A percentile compares a stretch with the other conserved stretches of the same genome.
These are phyloP conservation scores for Fraxinus sp. DNA, from an alignment of 305 asterid genomes.

Conservation along the genomic window DNA sequence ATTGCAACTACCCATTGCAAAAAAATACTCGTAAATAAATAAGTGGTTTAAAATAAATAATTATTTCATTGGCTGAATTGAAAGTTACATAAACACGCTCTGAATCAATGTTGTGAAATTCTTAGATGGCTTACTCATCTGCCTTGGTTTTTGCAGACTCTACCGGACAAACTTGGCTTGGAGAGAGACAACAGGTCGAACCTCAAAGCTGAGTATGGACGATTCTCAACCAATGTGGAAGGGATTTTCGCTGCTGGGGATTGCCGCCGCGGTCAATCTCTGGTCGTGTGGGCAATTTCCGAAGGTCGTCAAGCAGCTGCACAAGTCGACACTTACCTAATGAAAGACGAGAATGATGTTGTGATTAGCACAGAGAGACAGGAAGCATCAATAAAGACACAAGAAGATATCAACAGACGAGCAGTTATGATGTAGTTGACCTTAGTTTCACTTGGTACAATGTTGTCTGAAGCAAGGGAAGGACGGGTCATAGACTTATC, in stretches of 20 bases:
- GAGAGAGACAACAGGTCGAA: constrained; percentile 81
- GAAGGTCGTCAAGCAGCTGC: constrained; percentile 99
- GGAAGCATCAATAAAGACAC: constrained; percentile 29
- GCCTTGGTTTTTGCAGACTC: constrained; percentile 42
- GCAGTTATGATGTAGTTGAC: constrained; percentile 47
- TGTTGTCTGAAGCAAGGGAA: neutral
- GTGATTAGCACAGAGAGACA: constrained; percentile 7
- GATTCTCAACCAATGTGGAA: constrained; percentile 72
- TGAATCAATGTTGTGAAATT: neutral
- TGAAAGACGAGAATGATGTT: constrained; percentile 34
- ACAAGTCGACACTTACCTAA: constrained; percentile 72
- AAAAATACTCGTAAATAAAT: too few species aligned
- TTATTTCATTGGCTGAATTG: neutral
- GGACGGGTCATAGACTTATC: neutral
- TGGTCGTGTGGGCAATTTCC: constrained; percentile 95
- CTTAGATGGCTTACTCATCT: neutral
- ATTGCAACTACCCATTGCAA: too few species aligned
- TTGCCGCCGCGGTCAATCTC: constrained; percentile 93
- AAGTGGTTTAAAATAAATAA: neutral
- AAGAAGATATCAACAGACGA: constrained; percentile 48
- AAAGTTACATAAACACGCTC: neutral
- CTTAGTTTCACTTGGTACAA: neutral
- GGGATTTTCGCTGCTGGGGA: constrained; percentile 98
- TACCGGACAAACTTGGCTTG: constrained; percentile 79
- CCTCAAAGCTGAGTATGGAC: constrained; percentile 89